phyloP scores from a whole-genome alignment of 75 land plant genomes.

The Sequoiadendron giganteum region DNA sequence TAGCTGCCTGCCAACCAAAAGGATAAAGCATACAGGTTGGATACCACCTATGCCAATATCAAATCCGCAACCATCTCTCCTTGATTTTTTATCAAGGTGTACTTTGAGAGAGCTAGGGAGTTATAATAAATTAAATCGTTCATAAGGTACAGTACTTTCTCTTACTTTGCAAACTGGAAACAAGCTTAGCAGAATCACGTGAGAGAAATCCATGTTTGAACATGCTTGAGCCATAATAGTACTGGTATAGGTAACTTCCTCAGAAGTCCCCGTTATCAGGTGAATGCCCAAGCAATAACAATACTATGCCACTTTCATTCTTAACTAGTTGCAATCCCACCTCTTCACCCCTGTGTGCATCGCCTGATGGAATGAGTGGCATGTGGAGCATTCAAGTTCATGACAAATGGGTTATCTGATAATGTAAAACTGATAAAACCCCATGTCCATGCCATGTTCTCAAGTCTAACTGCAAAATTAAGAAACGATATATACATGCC shows the following conservation, averaged over 20 bases:
- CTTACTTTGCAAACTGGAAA: background rate
- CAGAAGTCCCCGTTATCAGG: background rate
- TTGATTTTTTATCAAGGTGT: no score
- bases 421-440: background rate
- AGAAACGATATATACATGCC: background rate
- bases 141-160: background rate
- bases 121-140: no score
- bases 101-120: background rate
- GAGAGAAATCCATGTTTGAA: background rate
- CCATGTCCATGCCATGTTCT: background rate
- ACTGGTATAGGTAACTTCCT: background rate
- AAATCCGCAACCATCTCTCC: background rate
- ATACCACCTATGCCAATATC: background rate
- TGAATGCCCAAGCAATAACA: background rate
- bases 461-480: background rate
- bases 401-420: background rate
- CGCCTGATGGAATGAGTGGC: background rate
- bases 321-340: background rate
- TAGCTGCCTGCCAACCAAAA: background rate
- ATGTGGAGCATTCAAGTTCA: background rate
- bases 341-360: background rate
- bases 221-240: background rate
- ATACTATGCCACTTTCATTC: background rate
- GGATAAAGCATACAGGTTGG: background rate
- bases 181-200: background rate